Evolutionary conservation across 306 rosid genomes (phyloP), one percentile per base, ranked within the genome.

Genomic region (Luffa acutangula): DNA sequence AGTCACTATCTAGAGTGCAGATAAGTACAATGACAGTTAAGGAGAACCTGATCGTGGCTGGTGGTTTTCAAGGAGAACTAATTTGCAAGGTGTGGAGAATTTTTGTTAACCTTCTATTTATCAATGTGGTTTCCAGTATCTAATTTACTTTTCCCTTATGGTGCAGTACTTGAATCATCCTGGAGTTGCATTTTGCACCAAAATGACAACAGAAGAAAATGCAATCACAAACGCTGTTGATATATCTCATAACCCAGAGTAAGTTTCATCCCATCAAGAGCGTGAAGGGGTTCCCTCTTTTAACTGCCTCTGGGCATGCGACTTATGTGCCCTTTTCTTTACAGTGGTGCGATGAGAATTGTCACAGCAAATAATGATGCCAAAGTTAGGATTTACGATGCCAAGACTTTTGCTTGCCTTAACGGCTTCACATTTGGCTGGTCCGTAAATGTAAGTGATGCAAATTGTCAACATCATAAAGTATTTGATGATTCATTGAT

Each of bases 21-120:
- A 88, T 95, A 78, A 95, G 99, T 84, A 89, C 99, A 78, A 95
- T 95, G 99, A 81, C 96, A 63, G 99, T 95, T 6, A 89, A 89
- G 86, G 96, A 91, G 79, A 87, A 89, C 84, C 83, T 93, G 82
- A 78, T 93, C 81, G 94, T 90, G 72, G 97, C 93, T 7, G 99
- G 99, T 45, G 99, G 99, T 65, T 93, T 93, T 82, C 94, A 87
- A 79, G 99, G 99, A 15, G 99, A 95, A 82, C 97, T 95, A 41
- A 89, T 95, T 79, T 95, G 97, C 89, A 95, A 93, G 97, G 99
- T 93, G 85, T 53, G 87, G 62, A 20, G 51, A 8, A 8, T 20
- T 1, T 51, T 75, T 10, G 6, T 39, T 4, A 8, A 57, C 49
- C 58, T 39, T 18, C 42, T 42, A 31, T 7, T 41, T 46, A 41